These are phyloP conservation scores for Beauveria scarabaeidicola DNA, from an alignment of 2,329 filamentous ascomycete genomes.

Conservation along the genomic window DNA sequence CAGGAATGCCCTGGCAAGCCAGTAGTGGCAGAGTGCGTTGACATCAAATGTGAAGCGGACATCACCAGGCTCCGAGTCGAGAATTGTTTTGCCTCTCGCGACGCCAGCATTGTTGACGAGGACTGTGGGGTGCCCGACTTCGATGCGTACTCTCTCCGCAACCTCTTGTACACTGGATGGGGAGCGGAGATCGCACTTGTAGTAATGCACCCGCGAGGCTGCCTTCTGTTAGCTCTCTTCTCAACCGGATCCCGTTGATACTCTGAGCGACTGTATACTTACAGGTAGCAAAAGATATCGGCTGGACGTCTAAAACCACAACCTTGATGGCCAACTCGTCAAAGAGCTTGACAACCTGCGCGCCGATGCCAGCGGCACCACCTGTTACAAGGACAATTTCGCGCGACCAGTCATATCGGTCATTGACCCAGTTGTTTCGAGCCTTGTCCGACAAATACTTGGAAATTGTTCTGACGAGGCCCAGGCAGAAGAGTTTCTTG, in stretches of 20 bases:
- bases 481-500: constrained; percentile 23
- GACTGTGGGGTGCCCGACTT: constrained; percentile 57
- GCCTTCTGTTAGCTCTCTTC: constrained; percentile 5
- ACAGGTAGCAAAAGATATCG: constrained; percentile 45
- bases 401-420: constrained; percentile 53
- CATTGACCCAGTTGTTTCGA: constrained; percentile 28
- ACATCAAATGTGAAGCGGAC: constrained; percentile 62
- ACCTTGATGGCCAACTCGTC: constrained; percentile 57
- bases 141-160: constrained; percentile 42
- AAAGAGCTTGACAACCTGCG: constrained; percentile 55
- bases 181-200: constrained; percentile 61
- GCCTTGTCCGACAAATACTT: constrained; percentile 25
- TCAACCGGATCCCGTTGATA: neutral
- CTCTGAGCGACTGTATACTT: constrained; percentile 16
- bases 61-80: constrained; percentile 48
- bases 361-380: constrained; percentile 66
- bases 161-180: constrained; percentile 41
- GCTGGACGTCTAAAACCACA: constrained; percentile 62
- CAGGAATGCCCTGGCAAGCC: constrained; percentile 57
- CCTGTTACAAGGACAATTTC: constrained; percentile 70
- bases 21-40: constrained; percentile 61
- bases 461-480: constrained; percentile 20
- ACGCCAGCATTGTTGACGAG: constrained; percentile 67
- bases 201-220: constrained; percentile 53
- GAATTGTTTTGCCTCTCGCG: constrained; percentile 51